Base-by-base conservation (phyloP, 805 yeast genomes). In the Starmerella apicola region DNA sequence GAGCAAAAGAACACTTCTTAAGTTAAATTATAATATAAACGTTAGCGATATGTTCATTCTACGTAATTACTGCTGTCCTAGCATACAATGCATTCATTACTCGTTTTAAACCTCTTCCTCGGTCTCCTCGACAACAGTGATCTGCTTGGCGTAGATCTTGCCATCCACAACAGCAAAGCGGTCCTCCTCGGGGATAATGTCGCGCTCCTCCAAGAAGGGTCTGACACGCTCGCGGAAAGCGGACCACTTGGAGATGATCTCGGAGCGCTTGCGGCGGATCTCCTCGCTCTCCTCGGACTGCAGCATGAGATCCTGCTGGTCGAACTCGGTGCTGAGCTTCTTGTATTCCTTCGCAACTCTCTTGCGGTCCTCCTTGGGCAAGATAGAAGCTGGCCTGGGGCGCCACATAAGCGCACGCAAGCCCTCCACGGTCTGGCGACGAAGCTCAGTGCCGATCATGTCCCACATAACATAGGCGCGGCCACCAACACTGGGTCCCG, bases 351-450 rank as follows among this genome's bases (percentile, higher is more conserved):
- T 81, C 68, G 83, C 74, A 48, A 91, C 84, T 71, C 78, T 80
- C 79, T 84, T 83, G 68, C 75, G 75, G 61, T 83, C 93, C 50
- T 75, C 79, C 53, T 78, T 75, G 45, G 77, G 67, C 57, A 91
- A 73, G 49, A 78, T 62, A 2, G 85, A 70, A 16, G 72, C 74
- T 37, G 98, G 98, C 66, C 98, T 78, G 55, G 97, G 97, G 70
- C 99, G 81, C 99, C 99, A 91, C 46, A 74, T 68, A 55, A 88
- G 82, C 46, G 81, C 86, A 64, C 77, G 81, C 73, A 91, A 84
- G 41, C 78, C 81, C 53, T 82, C 91, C 45, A 82, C 61, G 19
- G 71, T 61, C 56, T 86, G 94, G 53, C 81, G 91, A 51, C 78
- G 76, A 45, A 83, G 61, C 49, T 76, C 51, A 50, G 67, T 70